A percentile compares a stretch with the other conserved stretches of the same genome.
These are phyloP conservation scores for Pleurotus ostreatus DNA, from an alignment of 768 basidiomycete genomes.

Conservation along the genomic window DNA sequence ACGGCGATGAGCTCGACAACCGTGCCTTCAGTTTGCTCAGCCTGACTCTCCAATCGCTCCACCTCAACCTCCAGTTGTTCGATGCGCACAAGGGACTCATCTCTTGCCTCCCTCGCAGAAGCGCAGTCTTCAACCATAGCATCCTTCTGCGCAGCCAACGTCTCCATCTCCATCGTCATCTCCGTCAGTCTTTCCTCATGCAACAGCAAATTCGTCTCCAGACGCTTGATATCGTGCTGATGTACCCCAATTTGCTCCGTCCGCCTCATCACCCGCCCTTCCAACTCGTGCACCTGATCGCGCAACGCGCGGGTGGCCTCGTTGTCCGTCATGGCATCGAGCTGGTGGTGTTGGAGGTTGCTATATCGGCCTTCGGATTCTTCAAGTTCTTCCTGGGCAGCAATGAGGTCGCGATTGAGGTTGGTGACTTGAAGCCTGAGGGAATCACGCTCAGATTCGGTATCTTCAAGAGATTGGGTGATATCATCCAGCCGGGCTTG, in stretches of 20 bases:
- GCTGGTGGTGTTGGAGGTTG: constrained; percentile 60
- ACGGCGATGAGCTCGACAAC: constrained; percentile 34
- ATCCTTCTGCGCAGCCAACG: constrained; percentile 60
- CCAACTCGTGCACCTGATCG: constrained; percentile 65
- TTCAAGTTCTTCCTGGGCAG: constrained; percentile 47
- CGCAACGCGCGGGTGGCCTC: constrained; percentile 53
- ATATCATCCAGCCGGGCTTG: constrained; percentile 35
- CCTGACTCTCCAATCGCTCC: constrained; percentile 14
- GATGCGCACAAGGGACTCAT: constrained; percentile 50
- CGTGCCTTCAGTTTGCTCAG: constrained; percentile 27
- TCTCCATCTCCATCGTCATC: constrained; percentile 67
- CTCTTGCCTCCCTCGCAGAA: constrained; percentile 68
- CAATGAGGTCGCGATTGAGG: constrained; percentile 52
- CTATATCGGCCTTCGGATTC: constrained; percentile 60
- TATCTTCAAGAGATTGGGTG: constrained; percentile 43
- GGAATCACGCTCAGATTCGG: constrained; percentile 65
- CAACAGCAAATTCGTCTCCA: constrained; percentile 70
- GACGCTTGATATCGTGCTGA: constrained; percentile 72
- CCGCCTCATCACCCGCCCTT: constrained; percentile 56
- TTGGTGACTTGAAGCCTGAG: constrained; percentile 62
- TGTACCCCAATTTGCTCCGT: constrained; percentile 76
- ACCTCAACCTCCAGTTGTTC: constrained; percentile 32
- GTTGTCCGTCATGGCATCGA: constrained; percentile 56
- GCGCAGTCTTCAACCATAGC: constrained; percentile 86
- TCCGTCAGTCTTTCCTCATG: constrained; percentile 74